Evolutionary conservation across 1,284 basidiomycete genomes (phyloP).

Genomic region (Volvariella volvacea): DNA sequence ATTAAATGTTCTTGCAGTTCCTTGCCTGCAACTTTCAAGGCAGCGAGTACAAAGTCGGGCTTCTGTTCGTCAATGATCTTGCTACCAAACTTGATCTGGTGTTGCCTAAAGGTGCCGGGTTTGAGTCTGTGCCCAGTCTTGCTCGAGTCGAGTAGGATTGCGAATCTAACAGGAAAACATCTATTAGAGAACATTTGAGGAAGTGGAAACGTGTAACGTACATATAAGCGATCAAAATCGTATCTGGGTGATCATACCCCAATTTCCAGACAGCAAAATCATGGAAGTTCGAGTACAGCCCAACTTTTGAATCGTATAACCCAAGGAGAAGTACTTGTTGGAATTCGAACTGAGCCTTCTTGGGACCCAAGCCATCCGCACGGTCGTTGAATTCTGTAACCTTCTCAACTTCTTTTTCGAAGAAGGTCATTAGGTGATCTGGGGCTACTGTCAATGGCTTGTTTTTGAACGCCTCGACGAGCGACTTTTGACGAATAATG

Average conservation of each 20-base stretch:
- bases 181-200: neutral
- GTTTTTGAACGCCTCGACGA: constrained; percentile 45
- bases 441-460: constrained; percentile 34
- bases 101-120: constrained; percentile 24
- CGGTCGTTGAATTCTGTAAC: constrained; percentile 36
- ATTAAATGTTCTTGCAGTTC: neutral
- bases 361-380: constrained; percentile 12
- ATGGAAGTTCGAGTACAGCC: constrained; percentile 51
- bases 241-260: constrained; percentile 41
- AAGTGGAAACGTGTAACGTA: constrained; percentile 21
- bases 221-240: constrained; percentile 62
- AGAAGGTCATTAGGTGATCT: constrained; percentile 35
- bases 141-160: constrained; percentile 45
- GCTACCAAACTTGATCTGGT: constrained; percentile 22
- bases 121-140: constrained; percentile 48
- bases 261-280: constrained; percentile 42
- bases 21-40: neutral
- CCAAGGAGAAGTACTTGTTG: constrained; percentile 42
- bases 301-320: constrained; percentile 39
- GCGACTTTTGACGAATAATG: constrained; percentile 35
- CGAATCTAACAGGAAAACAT: constrained; percentile 34
- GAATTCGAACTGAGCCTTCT: constrained; percentile 31
- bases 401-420: constrained; percentile 42
- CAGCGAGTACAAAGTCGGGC: neutral
- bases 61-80: neutral